Conservation (phyloP, 805 yeast species). For the Pichia membranifaciens region DNA sequence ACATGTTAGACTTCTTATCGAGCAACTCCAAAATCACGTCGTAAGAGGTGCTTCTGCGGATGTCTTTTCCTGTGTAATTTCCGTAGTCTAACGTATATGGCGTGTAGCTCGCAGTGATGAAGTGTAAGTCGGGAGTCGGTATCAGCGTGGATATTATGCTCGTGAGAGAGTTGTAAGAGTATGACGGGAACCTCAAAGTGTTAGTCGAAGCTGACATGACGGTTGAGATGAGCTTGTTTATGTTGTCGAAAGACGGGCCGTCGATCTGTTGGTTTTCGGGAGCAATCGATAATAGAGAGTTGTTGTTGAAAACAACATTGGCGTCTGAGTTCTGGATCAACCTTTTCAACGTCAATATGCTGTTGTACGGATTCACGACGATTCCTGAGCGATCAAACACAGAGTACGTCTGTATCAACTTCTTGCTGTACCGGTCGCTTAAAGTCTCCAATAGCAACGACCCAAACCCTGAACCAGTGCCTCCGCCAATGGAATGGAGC, state of each 20-base stretch:
- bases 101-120: slow-evolving; percentile 61
- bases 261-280: slow-evolving; percentile 50
- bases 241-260: slow-evolving; percentile 65
- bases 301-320: slow-evolving; percentile 86
- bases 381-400: slow-evolving; percentile 89
- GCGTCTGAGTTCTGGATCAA: slow-evolving; percentile 75
- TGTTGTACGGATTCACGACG: slow-evolving; percentile 97
- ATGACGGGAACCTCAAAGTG: slow-evolving; percentile 77
- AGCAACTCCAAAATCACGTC: slow-evolving; percentile 80
- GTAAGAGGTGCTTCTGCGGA: slow-evolving; percentile 67
- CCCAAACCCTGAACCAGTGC: slow-evolving; percentile 97
- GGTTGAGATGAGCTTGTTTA: slow-evolving; percentile 80
- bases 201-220: slow-evolving; percentile 82
- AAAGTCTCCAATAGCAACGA: slow-evolving; percentile 57
- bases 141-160: slow-evolving; percentile 75
- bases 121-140: slow-evolving; percentile 82
- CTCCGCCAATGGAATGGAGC: slow-evolving; percentile 95
- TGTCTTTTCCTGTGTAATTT: slow-evolving; percentile 40
- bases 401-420: slow-evolving; percentile 76
- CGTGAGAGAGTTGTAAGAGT: slow-evolving; percentile 80
- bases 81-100: slow-evolving; percentile 66
- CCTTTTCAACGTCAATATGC: slow-evolving; percentile 74
- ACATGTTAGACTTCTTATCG: slow-evolving; percentile 73
- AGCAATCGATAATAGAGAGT: slow-evolving; percentile 71
- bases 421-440: slow-evolving; percentile 77